Percentiles rank a stretch among this genome's conserved stretches.
phyloP scores from a whole-genome alignment of 768 basidiomycete genomes.

The Boletus sensibilis region DNA sequence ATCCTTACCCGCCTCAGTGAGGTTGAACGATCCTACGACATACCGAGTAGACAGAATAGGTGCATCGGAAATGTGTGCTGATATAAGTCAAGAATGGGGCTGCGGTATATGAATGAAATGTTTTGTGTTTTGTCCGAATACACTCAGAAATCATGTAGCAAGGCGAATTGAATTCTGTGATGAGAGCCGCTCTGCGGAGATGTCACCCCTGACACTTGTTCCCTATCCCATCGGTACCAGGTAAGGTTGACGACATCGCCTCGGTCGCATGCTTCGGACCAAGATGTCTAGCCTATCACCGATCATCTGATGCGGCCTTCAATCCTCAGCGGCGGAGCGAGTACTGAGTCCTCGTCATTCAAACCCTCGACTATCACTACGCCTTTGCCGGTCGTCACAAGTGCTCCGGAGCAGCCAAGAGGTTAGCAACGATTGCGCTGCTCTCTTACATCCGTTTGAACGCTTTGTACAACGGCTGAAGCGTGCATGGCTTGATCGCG shows the following conservation, averaged over 20 bases:
- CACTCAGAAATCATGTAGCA: neutral
- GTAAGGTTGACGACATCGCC: too few relatives aligned
- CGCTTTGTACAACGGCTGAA: constrained; percentile 49
- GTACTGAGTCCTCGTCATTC: neutral
- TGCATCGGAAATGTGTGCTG: neutral
- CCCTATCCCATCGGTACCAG: too few relatives aligned
- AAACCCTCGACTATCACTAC: neutral
- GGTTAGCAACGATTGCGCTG: constrained; percentile 49
- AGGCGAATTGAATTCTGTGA: neutral
- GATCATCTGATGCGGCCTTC: neutral
- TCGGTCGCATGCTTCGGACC: neutral
- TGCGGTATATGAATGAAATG: neutral
- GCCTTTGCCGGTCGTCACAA: constrained; percentile 9
- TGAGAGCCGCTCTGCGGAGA: neutral
- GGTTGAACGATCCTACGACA: constrained; percentile 6
- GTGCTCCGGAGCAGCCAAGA: constrained; percentile 35
- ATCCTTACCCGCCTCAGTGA: constrained; percentile 18
- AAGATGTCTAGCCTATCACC: too few relatives aligned
- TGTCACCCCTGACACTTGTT: too few relatives aligned
- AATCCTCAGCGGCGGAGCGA: neutral
- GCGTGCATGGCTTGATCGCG: constrained; percentile 51
- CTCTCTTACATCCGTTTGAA: constrained; percentile 56
- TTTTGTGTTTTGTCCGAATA: neutral
- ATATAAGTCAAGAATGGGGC: neutral
- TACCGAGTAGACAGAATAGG: neutral